Evolutionary conservation across 2,329 filamentous ascomycete species (phyloP), one percentile per base, ranked within the genome.

Genomic region (Aspergillus brunneoviolaceus): DNA sequence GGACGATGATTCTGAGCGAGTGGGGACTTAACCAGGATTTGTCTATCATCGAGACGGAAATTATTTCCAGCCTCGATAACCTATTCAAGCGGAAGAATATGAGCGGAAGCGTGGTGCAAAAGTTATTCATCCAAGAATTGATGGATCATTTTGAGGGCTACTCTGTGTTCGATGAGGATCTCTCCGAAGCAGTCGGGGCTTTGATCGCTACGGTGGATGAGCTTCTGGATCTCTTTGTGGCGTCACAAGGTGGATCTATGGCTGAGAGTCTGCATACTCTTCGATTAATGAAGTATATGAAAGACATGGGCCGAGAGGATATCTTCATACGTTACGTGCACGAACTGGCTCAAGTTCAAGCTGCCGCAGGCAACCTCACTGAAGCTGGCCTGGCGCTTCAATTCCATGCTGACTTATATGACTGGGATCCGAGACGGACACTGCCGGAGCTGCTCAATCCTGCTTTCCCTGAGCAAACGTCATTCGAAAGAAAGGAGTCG

Each of bases 1-100:
- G 96, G 74, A 96, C 92, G 2, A 99, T 99, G 95, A 96, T 99
- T 69, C 88, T 98, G 66, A 96, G 93, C 77, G 95, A 99, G 76
- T 99, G 95, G 95, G 93, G 92, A 16, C 78, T 99, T 64, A 97
- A 92, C 72, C 91, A 96, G 72, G 94, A 98, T 72, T 79, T 99
- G 51, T 89, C 89, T 2, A 87, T 95, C 51, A 90, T 99, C 55
- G 93, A 98, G 76, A 95, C 92, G 2, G 95, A 97, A 76, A 93
- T 98, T 81, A 96, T 99, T 68, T 94, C 97, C 70, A 96, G 91
- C 65, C 79, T 99, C 57, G 95, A 99, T 72, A 82, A 85, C 25
- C 86, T 96, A 55, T 97, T 97, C 82, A 96, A 97, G 77, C 86
- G 89, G 7, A 95, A 93, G 77, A 87, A 89, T 5, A 82, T 96